Percentiles rank a stretch among this genome's conserved stretches.
phyloP scores from a whole-genome alignment of 2,329 filamentous ascomycete species.

The Podosphaera aphanis region DNA sequence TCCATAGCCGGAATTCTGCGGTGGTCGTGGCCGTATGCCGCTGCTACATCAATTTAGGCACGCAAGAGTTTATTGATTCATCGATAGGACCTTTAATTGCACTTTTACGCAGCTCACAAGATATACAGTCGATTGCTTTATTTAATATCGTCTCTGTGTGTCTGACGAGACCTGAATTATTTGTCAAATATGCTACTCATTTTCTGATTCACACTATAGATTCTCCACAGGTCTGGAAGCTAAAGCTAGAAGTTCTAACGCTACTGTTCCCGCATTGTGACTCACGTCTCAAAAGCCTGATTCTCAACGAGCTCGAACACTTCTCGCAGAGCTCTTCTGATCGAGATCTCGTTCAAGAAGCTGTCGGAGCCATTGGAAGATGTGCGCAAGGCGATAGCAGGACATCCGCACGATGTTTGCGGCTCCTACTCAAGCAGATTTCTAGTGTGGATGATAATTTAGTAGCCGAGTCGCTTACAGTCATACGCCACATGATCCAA shows the following conservation, averaged over 20 bases:
- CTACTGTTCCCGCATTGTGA: slow-evolving; percentile 72
- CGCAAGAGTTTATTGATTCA: slow-evolving; percentile 46
- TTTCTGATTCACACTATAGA: slow-evolving; percentile 72
- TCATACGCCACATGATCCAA: slow-evolving; percentile 87
- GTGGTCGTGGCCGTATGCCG: slow-evolving; percentile 74
- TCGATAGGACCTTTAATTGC: slow-evolving; percentile 71
- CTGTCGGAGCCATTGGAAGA: slow-evolving; percentile 76
- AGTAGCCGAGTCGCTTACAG: slow-evolving; percentile 79
- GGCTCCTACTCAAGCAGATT: slow-evolving; percentile 65
- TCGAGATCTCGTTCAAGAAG: slow-evolving; percentile 60
- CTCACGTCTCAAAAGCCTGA: slow-evolving; percentile 54
- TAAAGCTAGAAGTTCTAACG: slow-evolving; percentile 80
- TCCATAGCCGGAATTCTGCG: slow-evolving; percentile 80
- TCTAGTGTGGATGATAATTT: slow-evolving; percentile 69
- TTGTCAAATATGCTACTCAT: slow-evolving; percentile 70
- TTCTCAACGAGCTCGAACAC: slow-evolving; percentile 81
- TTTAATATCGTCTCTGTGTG: slow-evolving; percentile 94
- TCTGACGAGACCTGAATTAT: slow-evolving; percentile 49
- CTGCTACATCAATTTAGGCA: slow-evolving; percentile 68
- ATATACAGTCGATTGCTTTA: slow-evolving; percentile 72
- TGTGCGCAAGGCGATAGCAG: slow-evolving; percentile 59
- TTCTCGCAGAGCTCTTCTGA: slow-evolving; percentile 53
- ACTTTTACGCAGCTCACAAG: slow-evolving; percentile 59
- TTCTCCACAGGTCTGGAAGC: slow-evolving; percentile 57
- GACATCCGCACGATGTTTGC: slow-evolving; percentile 58